A percentile compares a stretch with the other conserved stretches of the same genome.
Conservation (phyloP, 257 asterid genomes). For the Primulina huaijiensis region DNA sequence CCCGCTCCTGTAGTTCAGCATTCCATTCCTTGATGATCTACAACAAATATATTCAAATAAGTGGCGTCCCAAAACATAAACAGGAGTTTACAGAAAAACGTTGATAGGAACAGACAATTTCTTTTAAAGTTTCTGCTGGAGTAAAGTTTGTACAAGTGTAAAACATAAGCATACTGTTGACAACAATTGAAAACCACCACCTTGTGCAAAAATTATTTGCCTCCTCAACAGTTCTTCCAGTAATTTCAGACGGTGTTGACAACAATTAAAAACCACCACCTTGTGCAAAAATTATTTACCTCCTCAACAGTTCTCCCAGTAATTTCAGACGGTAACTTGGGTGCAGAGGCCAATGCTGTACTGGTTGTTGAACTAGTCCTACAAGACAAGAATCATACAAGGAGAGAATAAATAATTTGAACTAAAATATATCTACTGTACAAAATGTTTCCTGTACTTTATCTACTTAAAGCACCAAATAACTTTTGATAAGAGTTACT, state of each 20-base stretch:
- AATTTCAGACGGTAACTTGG: constrained; percentile 89
- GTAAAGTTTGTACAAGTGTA: not conserved
- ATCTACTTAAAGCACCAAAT: constrained; percentile 12
- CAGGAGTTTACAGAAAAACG: not conserved
- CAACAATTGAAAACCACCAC: not conserved
- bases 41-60: constrained; percentile 23
- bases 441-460: not conserved
- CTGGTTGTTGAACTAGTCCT: constrained; percentile 60
- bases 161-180: not conserved
- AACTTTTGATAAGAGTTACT: not conserved
- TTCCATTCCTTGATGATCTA: constrained; percentile 98
- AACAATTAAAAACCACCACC: not conserved
- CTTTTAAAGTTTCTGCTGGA: not conserved
- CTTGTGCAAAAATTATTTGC: constrained; percentile 35
- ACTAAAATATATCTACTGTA: constrained; percentile 11
- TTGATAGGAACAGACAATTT: not conserved
- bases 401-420: constrained; percentile 19
- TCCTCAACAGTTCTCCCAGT: constrained; percentile 94
- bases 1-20: constrained; percentile 87
- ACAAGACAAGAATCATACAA: constrained; percentile 31
- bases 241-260: constrained; percentile 94
- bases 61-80: constrained; percentile 12
- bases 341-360: constrained; percentile 45
- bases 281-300: constrained; percentile 42
- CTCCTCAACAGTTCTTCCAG: constrained; percentile 95